Evolutionary conservation across 2,329 filamentous ascomycete species (phyloP), one percentile per base, ranked within the genome.

Genomic region (Ceratocystiopsis sp.): DNA sequence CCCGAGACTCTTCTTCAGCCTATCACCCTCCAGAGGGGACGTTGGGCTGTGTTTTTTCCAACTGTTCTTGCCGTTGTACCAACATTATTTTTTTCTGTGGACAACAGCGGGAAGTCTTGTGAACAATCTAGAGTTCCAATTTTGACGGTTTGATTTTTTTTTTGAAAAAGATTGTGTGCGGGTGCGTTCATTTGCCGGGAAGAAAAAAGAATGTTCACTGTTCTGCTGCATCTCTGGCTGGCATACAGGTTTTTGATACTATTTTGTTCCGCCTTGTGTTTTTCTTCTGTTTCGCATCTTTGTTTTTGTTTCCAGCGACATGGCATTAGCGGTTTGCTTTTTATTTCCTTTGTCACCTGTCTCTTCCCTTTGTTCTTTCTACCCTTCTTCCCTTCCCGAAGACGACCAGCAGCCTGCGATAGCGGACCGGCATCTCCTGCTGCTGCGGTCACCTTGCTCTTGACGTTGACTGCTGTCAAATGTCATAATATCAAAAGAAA

Each of bases 271-370:
- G 54, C 49, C 48, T 49, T 57, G 57, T 61, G 54, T 50, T 50
- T 52, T 57, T 57, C 35, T 51, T 56, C 50, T 51, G 52, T 34
- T 36, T 38, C 38, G 50, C 42, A 42, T 45, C 42, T 40, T 39
- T 51, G 47, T 49, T 45, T 40, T 39, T 51, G 47, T 49, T 45
- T 48, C 49, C 57, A 63, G 61, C 60, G 63, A 55, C 59, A 63
- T 61, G 61, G 63, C 63, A 65, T 65, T 59, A 66, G 63, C 63
- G 63, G 63, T 59, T 51, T 55, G 54, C 49, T 49, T 55, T 56
- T 40, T 16, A 13, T 45, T 38, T 38, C 40, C 17, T 45, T 45
- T 41, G 43, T 37, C 34, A 35, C 21, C 21, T 41, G 36, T 44
- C 38, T 17, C 13, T 21, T 39, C 21, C 12, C 29, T 21, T 32